These are phyloP conservation scores for peach (Prunus persica) DNA, from an alignment of 306 rosid species.

Conservation along the genomic window Prunus_persica_NCBIv2 NC_034010.1:21565001-21565500, in stretches of 20 bases:
- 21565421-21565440: constrained; percentile 20
- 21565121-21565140: constrained; percentile 17
- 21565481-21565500: constrained; percentile 51
- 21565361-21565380: constrained; percentile 15
- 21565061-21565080: constrained; percentile 21
- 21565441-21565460: constrained; percentile 34
- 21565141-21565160: constrained; percentile 25
- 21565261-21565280: constrained; percentile 11
- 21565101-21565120: constrained; percentile 44
- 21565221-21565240: constrained; percentile 37
- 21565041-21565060: constrained; percentile 20
- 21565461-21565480: constrained; percentile 67
- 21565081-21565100: constrained; percentile 3
- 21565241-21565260: constrained; percentile 17
- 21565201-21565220: background rate
- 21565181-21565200: constrained; percentile 3
- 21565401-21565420: constrained; percentile 33
- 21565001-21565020: constrained; percentile 38
- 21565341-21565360: constrained; percentile 7
- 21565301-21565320: constrained; percentile 19
- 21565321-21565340: background rate
- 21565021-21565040: constrained; percentile 30
- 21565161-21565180: constrained; percentile 24
- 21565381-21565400: constrained; percentile 33
- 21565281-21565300: constrained; percentile 4